Conservation (phyloP, 2,329 filamentous ascomycete species). For the Fonsecaea pugnacius region DNA sequence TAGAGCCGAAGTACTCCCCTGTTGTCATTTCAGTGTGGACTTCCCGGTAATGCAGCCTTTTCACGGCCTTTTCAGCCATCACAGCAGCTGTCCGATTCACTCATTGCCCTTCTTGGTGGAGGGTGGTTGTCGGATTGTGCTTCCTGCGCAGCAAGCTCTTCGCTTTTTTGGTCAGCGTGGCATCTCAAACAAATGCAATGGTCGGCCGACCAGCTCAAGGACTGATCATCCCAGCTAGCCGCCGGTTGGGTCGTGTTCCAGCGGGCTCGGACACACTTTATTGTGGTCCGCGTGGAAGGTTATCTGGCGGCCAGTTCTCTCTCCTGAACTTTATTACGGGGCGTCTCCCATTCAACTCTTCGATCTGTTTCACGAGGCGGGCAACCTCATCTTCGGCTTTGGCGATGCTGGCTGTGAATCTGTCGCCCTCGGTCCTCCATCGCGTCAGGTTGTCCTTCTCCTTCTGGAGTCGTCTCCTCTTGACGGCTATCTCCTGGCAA, state of each 20-base stretch:
- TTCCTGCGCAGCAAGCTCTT: not conserved
- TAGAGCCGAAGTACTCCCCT: not conserved
- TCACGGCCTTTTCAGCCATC: not conserved
- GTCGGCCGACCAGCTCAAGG: not conserved
- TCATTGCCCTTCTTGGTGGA: not conserved
- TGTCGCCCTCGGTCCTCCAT: conserved; percentile 33
- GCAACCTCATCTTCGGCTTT: conserved; percentile 29
- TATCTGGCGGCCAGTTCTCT: not conserved
- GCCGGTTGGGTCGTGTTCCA: conserved; percentile 3
- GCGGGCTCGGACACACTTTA: conserved; percentile 2
- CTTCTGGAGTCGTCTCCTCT: conserved; percentile 31
- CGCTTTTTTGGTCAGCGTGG: not conserved
- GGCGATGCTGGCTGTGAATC: conserved; percentile 34
- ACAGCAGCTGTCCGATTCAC: conserved; percentile 1
- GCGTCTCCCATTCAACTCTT: conserved; percentile 27
- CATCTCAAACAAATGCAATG: not conserved
- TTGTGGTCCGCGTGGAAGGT: not conserved
- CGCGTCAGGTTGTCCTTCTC: conserved; percentile 33
- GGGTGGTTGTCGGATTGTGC: not conserved
- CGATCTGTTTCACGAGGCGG: conserved; percentile 30
- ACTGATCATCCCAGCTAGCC: conserved; percentile 12
- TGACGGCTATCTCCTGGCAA: conserved; percentile 36
- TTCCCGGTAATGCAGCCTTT: not conserved
- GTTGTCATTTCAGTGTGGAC: not conserved
- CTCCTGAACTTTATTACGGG: conserved; percentile 18